Base-by-base conservation (phyloP, 495 filamentous ascomycete species). In the Hypomontagnella submonticulosa region DNA sequence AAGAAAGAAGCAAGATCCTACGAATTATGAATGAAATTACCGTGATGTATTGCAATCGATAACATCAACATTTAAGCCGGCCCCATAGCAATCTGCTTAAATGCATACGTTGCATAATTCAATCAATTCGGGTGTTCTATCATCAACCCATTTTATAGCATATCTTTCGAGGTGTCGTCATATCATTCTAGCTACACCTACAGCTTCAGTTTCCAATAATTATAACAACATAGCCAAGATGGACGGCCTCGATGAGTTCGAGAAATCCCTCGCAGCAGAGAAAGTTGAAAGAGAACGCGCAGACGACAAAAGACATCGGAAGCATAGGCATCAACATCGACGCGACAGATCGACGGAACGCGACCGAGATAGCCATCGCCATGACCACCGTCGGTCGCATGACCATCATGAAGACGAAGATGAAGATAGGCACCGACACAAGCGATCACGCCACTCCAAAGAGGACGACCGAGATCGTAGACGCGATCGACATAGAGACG, bases 241-340 rank as follows among this genome's bases (percentile, higher is more conserved):
- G 84, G 80, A 83, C 62, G 73, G 80, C 57, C 76, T 85, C 2
- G 80, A 84, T 27, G 82, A 84, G 13, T 82, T 86, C 15, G 84
- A 86, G 57, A 84, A 85, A 61, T n/a, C 73, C 0, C 71, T 85
- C 4, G 82, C 81, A 0, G 80, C 80, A 16, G 84, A 85, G 57
- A 85, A 81, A 58, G 74, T 75, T 1, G 79, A 82, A 55, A 75
- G 79, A 10, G 81, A 84, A 16, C 74, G 72, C 20, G 65, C 61
- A 16, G 77, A 77, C 36, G 75, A 81, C 34, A 75, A 76, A 27
- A 71, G 69, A 32, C 69, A 74, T 27, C 73, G 74, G 16, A 80
- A 79, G 51, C 81, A 84, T 55, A 76, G 70, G 32, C 81, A 85
- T 67, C 73, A 73, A 44, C 79, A 79, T 42, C 73, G 77, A 61